Percentiles rank a stretch among this genome's conserved stretches.
phyloP scores from a whole-genome alignment of 768 basidiomycete species.

The Pleurotus citrinopileatus region DNA sequence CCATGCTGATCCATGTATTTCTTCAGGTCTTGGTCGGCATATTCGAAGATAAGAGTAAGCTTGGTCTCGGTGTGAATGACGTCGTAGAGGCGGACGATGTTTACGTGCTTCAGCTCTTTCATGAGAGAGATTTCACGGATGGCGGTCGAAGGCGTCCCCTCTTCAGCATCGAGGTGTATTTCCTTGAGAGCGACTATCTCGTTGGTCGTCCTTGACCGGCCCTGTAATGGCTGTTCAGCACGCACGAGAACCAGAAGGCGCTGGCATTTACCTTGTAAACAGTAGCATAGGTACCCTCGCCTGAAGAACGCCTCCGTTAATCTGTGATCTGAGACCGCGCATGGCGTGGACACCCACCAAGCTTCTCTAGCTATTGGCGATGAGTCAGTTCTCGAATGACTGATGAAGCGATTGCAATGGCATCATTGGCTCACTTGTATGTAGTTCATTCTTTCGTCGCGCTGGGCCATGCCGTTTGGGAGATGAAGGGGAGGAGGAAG shows the following conservation, averaged over 20 bases:
- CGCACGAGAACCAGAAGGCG: neutral
- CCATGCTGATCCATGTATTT: slow-evolving; percentile 99
- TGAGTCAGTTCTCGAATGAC: slow-evolving; percentile 5
- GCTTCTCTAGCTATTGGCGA: slow-evolving; percentile 72
- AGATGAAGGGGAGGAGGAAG: neutral
- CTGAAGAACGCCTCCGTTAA: slow-evolving; percentile 55
- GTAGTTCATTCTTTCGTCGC: slow-evolving; percentile 40
- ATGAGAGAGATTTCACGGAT: slow-evolving; percentile 99
- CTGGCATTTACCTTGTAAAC: slow-evolving; percentile 80
- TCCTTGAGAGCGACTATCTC: slow-evolving; percentile 98
- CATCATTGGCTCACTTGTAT: slow-evolving; percentile 40
- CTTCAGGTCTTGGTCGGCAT: slow-evolving; percentile 97
- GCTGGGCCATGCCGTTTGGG: slow-evolving; percentile 2
- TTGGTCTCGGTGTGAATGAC: slow-evolving; percentile 99
- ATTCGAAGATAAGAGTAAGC: slow-evolving; percentile 97
- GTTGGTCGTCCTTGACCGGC: slow-evolving; percentile 94
- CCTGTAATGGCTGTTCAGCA: slow-evolving; percentile 40
- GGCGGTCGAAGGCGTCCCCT: slow-evolving; percentile 97
- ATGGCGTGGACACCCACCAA: slow-evolving; percentile 45
- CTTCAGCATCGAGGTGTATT: slow-evolving; percentile 98
- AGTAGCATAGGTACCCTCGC: slow-evolving; percentile 93
- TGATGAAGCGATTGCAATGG: neutral
- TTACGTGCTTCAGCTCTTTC: slow-evolving; percentile 99
- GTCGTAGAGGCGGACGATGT: slow-evolving; percentile 97
- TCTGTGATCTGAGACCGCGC: neutral